These are phyloP conservation scores for Hymenotorrendiella dingleyae DNA, from an alignment of 2,329 filamentous ascomycete species.

Conservation along the genomic window DNA sequence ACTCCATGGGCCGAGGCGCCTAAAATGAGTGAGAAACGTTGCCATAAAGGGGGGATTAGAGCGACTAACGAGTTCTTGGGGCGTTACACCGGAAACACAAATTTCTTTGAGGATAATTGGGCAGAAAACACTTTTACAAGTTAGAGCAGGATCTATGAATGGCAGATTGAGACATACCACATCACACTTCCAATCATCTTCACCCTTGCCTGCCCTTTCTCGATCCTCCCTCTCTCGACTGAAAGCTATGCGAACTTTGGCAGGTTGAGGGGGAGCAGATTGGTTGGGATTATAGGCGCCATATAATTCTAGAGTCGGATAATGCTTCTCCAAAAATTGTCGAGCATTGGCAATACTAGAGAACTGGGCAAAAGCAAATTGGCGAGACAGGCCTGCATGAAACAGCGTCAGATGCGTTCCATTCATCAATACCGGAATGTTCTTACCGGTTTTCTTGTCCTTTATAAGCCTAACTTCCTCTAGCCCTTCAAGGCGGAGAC, in stretches of 20 bases:
- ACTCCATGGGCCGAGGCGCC: slow-evolving; percentile 30
- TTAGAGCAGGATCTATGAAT: slow-evolving; percentile 9
- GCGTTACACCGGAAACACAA: slow-evolving; percentile 55
- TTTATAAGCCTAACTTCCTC: slow-evolving; percentile 53
- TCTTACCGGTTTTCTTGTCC: slow-evolving; percentile 50
- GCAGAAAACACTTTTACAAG: slow-evolving; percentile 42
- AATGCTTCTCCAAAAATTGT: slow-evolving; percentile 46
- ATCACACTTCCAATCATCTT: slow-evolving; percentile 52
- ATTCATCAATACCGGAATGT: slow-evolving; percentile 1
- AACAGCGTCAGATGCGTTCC: neutral
- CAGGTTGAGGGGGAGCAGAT: slow-evolving; percentile 36
- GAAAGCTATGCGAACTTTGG: slow-evolving; percentile 39
- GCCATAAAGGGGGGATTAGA: neutral
- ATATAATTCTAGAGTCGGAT: slow-evolving; percentile 44
- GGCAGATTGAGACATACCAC: slow-evolving; percentile 35
- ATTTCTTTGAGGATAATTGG: slow-evolving; percentile 50
- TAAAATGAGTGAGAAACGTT: slow-evolving; percentile 21
- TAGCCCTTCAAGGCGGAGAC: slow-evolving; percentile 44
- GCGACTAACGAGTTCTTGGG: slow-evolving; percentile 43
- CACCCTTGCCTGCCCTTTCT: slow-evolving; percentile 37
- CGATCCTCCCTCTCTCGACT: slow-evolving; percentile 48
- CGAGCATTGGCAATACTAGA: slow-evolving; percentile 41
- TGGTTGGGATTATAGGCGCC: slow-evolving; percentile 36
- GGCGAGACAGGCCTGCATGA: slow-evolving; percentile 43
- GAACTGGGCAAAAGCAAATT: slow-evolving; percentile 52